Evolutionary conservation across 164 flowering plant genomes (phyloP), one percentile per base, ranked within the genome.

Genomic region (Vitis amurensis): DNA sequence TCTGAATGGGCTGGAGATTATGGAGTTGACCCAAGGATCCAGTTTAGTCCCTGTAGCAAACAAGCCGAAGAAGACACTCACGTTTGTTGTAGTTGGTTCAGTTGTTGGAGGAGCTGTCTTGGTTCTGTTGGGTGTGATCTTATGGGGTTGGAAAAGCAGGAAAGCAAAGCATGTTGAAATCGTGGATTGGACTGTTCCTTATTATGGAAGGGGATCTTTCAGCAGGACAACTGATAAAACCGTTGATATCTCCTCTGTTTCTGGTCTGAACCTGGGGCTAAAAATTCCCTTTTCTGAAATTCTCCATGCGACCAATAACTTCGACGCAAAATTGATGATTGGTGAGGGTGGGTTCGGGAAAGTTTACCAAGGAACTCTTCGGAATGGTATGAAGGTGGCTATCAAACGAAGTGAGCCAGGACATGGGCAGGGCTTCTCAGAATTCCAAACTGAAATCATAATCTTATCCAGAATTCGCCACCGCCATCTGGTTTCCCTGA

Each of bases 1-100:
- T 56, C 47, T 87, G 52, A 85, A 87, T 70, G 91, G 91, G n/a
- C 15, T 87, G 47, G 91, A 87, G 77, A 80, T 87, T 4, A 73
- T 84, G 84, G 78, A 80, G 71, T 49, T 85, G 3, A 65, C 72
- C 10, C 59, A 50, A 9, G 70, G 59, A 17, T 11, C 71, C 9
- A 61, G 55, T 69, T 51, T 50, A 0, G 62, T 9, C 14, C 9
- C 55, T 11, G 8, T 11, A 1, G 44, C 11, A 1, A 29, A 27
- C 49, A 16, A 31, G 8, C 10, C 51, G 12, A 71, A 71, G 37
- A 56, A 59, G 17, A 44, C 4, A 6, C 44, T 0, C 50, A 7
- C 44, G 23, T 12, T 55, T 37, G 14, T 73, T 4, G 49, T 77
- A 4, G 61, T 69, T 13, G 76, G 73, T 19, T 50, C 71, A 61